These are phyloP conservation scores for Metschnikowia cerradonensis DNA, from an alignment of 805 yeast genomes.

Conservation along the genomic window DNA sequence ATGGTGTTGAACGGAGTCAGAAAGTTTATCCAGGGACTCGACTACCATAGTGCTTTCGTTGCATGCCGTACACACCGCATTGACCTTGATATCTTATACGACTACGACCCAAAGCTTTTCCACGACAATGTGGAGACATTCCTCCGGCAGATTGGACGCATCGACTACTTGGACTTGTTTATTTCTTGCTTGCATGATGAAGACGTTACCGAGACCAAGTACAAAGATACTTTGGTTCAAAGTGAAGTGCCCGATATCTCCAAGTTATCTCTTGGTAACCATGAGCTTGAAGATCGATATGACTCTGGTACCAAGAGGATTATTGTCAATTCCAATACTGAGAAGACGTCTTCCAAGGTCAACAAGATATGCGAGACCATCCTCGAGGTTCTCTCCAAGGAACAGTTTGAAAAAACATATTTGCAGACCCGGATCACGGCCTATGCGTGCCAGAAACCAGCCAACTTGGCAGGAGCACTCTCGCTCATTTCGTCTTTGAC, in stretches of 20 bases:
- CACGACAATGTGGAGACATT: constrained; percentile 59
- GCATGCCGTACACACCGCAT: constrained; percentile 89
- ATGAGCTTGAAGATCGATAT: not conserved
- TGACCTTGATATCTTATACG: constrained; percentile 84
- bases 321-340: constrained; percentile 38
- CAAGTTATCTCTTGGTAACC: constrained; percentile 5
- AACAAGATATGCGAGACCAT: constrained; percentile 75
- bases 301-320: constrained; percentile 25
- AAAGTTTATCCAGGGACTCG: constrained; percentile 50
- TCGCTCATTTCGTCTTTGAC: constrained; percentile 52
- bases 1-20: constrained; percentile 86
- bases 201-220: constrained; percentile 78
- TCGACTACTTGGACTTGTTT: constrained; percentile 80
- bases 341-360: constrained; percentile 49
- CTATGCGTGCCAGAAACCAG: constrained; percentile 86
- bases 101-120: constrained; percentile 74
- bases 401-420: constrained; percentile 52
- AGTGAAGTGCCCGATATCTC: constrained; percentile 4
- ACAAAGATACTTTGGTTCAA: constrained; percentile 58
- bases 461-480: constrained; percentile 75
- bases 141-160: constrained; percentile 62
- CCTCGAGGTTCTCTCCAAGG: constrained; percentile 49
- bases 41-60: constrained; percentile 70
- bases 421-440: constrained; percentile 83
- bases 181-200: constrained; percentile 82